phyloP scores from a whole-genome alignment of 305 asterid species.

The Solanum hybrid region DNA sequence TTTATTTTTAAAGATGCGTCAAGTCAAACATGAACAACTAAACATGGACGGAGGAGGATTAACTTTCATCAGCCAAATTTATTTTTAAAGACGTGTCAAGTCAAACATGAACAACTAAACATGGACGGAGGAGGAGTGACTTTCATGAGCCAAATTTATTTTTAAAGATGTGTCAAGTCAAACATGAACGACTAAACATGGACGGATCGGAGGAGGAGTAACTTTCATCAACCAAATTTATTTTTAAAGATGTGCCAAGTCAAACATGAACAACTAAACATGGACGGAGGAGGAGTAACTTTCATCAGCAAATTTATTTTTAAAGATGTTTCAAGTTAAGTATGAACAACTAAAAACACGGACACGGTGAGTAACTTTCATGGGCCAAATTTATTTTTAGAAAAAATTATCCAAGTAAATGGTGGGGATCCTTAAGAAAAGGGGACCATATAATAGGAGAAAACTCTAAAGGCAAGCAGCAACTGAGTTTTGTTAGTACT shows the following conservation, averaged over 20 bases:
- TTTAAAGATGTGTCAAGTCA: not conserved
- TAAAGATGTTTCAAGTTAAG: too few relatives aligned
- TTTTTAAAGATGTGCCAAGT: too few relatives aligned
- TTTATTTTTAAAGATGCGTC: too few relatives aligned
- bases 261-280: too few relatives aligned
- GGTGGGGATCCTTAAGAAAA: slow-evolving; percentile 3
- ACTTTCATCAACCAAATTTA: not conserved
- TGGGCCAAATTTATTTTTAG: not conserved
- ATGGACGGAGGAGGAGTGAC: not conserved
- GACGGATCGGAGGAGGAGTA: too few relatives aligned
- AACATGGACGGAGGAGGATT: too few relatives aligned
- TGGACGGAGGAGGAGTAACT: too few relatives aligned
- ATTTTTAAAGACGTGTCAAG: too few relatives aligned
- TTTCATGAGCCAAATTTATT: not conserved
- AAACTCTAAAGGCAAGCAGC: slow-evolving; percentile 3
- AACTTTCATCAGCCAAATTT: too few relatives aligned
- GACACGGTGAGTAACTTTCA: not conserved
- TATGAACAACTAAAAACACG: not conserved
- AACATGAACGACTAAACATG: not conserved
- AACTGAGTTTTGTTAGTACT: slow-evolving; percentile 12
- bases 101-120: not conserved
- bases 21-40: too few relatives aligned
- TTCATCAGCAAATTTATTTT: too few relatives aligned
- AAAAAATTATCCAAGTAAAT: slow-evolving; percentile 1
- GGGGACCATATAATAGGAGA: slow-evolving; percentile 14